Evolutionary conservation across 495 filamentous ascomycete species (phyloP).

Genomic region (Umbilicaria muhlenbergii): DNA sequence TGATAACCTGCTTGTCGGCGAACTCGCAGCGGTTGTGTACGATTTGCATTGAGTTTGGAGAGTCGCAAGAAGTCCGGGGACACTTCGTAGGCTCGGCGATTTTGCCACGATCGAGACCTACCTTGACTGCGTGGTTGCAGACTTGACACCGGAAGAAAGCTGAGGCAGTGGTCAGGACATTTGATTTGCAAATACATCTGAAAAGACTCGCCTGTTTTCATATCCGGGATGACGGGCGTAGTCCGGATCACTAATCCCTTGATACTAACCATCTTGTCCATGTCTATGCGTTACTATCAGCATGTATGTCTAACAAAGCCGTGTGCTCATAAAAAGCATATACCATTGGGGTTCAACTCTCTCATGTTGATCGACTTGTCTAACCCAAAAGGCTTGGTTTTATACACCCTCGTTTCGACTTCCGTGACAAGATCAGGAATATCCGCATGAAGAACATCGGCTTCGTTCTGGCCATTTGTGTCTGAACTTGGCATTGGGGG

Average conservation of each 20-base stretch:
- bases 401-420: slow-evolving; percentile 59
- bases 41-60: slow-evolving; percentile 93
- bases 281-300: slow-evolving; percentile 36
- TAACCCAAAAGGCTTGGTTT: slow-evolving; percentile 80
- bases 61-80: slow-evolving; percentile 67
- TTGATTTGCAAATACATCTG: neutral
- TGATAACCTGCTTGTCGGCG: slow-evolving; percentile 96
- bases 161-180: neutral
- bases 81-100: slow-evolving; percentile 90
- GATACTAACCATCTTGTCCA: slow-evolving; percentile 91
- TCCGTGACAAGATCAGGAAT: slow-evolving; percentile 45
- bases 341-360: slow-evolving; percentile 78
- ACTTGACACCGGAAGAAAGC: slow-evolving; percentile 91
- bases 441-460: slow-evolving; percentile 7
- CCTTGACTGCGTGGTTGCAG: slow-evolving; percentile 79
- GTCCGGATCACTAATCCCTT: slow-evolving; percentile 95
- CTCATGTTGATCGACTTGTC: slow-evolving; percentile 81
- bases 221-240: slow-evolving; percentile 92
- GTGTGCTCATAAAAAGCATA: slow-evolving; percentile 6
- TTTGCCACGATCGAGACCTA: slow-evolving; percentile 86
- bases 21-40: slow-evolving; percentile 92
- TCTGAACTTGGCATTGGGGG: slow-evolving; percentile 64
- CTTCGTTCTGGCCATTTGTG: slow-evolving; percentile 23
- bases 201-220: slow-evolving; percentile 56
- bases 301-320: neutral